Base-by-base conservation (phyloP, 768 basidiomycete species). In the Suillus tomentosus region DNA sequence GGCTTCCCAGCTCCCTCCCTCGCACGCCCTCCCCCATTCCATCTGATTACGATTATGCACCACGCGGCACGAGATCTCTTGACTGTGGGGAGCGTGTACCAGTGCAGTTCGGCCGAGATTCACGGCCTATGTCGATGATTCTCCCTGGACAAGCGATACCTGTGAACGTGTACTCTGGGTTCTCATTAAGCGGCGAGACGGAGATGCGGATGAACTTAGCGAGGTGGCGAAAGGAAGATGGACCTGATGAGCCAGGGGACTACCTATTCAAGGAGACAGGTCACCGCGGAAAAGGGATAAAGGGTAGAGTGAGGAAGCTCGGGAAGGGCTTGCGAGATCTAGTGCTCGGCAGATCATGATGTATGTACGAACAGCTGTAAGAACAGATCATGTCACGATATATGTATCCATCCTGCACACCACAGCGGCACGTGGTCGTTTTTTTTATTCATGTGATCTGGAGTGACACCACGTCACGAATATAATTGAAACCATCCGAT, bases 131-230 rank as follows among this genome's bases (percentile, higher is more conserved):
- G 74, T 76, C 72, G 65, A 67, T 72, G 73, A 70, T 68, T 54
- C 58, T 67, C 31, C 69, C 68, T 45, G 69, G 66, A 45, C 67
- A 65, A 60, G 60, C 67, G 50, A 66, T 66, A 51, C 65, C 71
- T 36, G 64, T 71, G 1, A 62, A 61, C 13, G 31, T 65, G 5
- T 34, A 68, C 42, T 70, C 73, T 15, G 85, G 85, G 15, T 86
- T 79, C 70, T 87, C 86, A 62, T 75, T 87, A 67, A 87, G 85
- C 61, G 86, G 86, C 13, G 84, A 87, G 73, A 84, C 82, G 61
- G 86, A 87, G 70, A 66, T 86, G 73, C 77, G 81, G 67, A 86
- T 86, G 84, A 80, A 82, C 1, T 72, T 86, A 42, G 85, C 85
- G 10, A 72, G 73, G 65, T 74, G 77, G 69, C 69, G 72, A 60